Evolutionary conservation across 2,329 filamentous ascomycete species (phyloP), one percentile per base, ranked within the genome.

Genomic region (Aureobasidium sp.): DNA sequence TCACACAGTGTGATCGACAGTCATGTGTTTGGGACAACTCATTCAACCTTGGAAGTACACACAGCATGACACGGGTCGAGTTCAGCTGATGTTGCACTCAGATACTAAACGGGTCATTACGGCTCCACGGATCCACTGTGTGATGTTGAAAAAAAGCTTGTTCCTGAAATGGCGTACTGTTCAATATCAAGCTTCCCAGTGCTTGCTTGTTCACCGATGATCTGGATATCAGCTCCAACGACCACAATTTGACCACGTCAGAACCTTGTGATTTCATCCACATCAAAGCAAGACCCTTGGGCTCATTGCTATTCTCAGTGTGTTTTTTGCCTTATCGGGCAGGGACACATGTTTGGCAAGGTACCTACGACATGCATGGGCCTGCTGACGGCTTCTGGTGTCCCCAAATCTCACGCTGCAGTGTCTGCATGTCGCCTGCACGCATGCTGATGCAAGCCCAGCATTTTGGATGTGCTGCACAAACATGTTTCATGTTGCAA

Each of bases 11-110:
- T 36, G 55, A 58, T 58, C 55, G 39, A 29, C 55, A 39, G 53
- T 57, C 41, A 57, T 27, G 45, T 57, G 39, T 45, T 29, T 29
- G 41, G 20, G 31, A 37, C 31, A 37, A 29, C 29, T 39, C 42
- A 39, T 15, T 27, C 37, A 29, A 20, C n/a, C 51, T 37, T 36
- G 36, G n/a, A 22, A 36, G 27, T 25, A 44, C 52, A 31, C 39
- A 36, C 37, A 56, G 20, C 31, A 34, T 44, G 39, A 58, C 55
- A 48, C 42, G 42, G 55, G 29, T 48, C 55, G 20, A 37, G 31
- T 48, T 48, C 55, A 58, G 55, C 55, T 58, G 42, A 58, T 48
- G 55, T 48, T 20, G 55, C 42, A 48, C 41, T 48, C 55, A 36
- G 20, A 15, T 45, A 57, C 55, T 39, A 42, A 58, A 55, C 41